A percentile compares a stretch with the other conserved stretches of the same genome.
Evolutionary conservation across 208 protist species (phyloP).

Genomic region (Leishmania guyanensis): DNA sequence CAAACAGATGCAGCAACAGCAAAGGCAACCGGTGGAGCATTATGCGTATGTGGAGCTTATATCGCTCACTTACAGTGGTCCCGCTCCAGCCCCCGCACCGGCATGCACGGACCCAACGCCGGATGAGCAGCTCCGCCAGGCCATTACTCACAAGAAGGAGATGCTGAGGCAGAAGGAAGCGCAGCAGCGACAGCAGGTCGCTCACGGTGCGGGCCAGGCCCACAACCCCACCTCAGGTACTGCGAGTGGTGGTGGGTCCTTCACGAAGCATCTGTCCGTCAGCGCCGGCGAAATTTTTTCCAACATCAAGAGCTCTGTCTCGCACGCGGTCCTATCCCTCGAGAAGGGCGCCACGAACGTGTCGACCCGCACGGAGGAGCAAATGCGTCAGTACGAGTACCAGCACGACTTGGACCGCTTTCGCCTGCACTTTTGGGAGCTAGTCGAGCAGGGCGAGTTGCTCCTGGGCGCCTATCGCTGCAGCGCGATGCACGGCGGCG

Average conservation of each 20-base stretch:
- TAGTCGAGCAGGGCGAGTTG: conserved; percentile 54
- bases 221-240: conserved; percentile 4
- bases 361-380: conserved; percentile 43
- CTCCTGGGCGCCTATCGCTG: conserved; percentile 74
- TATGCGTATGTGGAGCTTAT: conserved; percentile 44
- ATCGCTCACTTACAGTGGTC: conserved; percentile 52
- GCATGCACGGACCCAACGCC: conserved; percentile 70
- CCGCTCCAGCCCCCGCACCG: conserved; percentile 53
- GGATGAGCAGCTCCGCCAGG: conserved; percentile 63
- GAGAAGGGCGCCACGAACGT: conserved; percentile 59
- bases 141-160: conserved; percentile 32
- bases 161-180: conserved; percentile 38
- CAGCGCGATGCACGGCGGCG: conserved; percentile 57
- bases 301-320: conserved; percentile 33
- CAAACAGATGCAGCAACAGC: background rate
- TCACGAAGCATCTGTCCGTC: conserved; percentile 21
- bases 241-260: conserved; percentile 10
- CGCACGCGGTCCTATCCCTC: conserved; percentile 42
- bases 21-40: background rate
- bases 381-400: conserved; percentile 65
- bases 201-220: conserved; percentile 11
- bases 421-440: conserved; percentile 55
- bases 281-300: conserved; percentile 30
- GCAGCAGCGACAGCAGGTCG: background rate
- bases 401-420: conserved; percentile 66